Evolutionary conservation across 306 rosid species (phyloP).

Genomic region (Lablab purpureus): DNA sequence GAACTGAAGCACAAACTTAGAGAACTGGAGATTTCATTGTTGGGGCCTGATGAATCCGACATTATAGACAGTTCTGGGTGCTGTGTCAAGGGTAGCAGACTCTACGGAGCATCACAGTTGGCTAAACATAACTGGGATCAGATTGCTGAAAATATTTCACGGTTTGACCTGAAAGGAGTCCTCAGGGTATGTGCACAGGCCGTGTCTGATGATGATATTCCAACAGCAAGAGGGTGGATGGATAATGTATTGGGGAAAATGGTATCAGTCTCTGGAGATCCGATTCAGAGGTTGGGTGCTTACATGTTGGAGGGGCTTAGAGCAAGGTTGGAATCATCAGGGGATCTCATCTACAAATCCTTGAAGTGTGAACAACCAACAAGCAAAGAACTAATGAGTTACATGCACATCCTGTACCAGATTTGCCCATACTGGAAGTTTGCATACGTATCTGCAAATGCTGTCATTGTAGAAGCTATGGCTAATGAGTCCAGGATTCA

Average conservation of each 20-base stretch:
- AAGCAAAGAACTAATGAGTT: slow-evolving; percentile 75
- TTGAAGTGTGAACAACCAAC: slow-evolving; percentile 86
- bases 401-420: slow-evolving; percentile 73
- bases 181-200: slow-evolving; percentile 70
- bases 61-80: slow-evolving; percentile 63
- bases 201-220: slow-evolving; percentile 55
- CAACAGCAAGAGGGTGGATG: slow-evolving; percentile 62
- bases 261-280: slow-evolving; percentile 88
- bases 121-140: slow-evolving; percentile 53
- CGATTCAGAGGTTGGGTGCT: slow-evolving; percentile 83
- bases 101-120: slow-evolving; percentile 33
- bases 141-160: slow-evolving; percentile 50
- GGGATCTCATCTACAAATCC: slow-evolving; percentile 75
- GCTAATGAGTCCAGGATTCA: slow-evolving; percentile 73
- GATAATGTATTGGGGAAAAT: slow-evolving; percentile 66
- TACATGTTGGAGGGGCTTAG: slow-evolving; percentile 91
- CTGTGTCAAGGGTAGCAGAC: slow-evolving; percentile 47
- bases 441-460: slow-evolving; percentile 78
- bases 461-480: slow-evolving; percentile 70
- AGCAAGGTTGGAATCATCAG: slow-evolving; percentile 86
- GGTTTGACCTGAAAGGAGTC: slow-evolving; percentile 56
- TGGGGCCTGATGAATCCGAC: slow-evolving; percentile 70
- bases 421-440: slow-evolving; percentile 85
- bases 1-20: slow-evolving; percentile 67
- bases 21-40: slow-evolving; percentile 70